Base-by-base conservation (phyloP, 75 land plant species). In the Larix kaempferi region DNA sequence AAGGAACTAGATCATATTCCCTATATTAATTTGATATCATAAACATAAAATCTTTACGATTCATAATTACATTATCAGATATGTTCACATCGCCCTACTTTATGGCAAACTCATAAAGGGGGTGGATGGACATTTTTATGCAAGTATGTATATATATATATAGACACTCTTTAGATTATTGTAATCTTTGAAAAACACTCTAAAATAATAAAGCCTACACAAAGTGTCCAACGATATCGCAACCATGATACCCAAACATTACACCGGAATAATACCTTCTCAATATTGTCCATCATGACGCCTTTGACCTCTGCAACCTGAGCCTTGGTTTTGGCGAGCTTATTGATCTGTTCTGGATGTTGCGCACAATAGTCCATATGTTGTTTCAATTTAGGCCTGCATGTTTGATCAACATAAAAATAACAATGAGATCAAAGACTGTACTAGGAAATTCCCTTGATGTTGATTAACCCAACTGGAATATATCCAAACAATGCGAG, bases 201-300 rank as follows among this genome's bases (percentile, higher is more conserved):
- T 49, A 49, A 11, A 49, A 49, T 49, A 49, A 49, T 49, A 49
- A 49, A 49, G 11, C 11, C 12, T 49, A 10, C 11, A 10, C 13
- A 10, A 49, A 49, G 54, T 49, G 54, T 49, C 54, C 54, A 10
- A 49, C 10, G 54, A 49, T 49, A 49, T 49, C 11, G 54, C 54
- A 49, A 49, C 54, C 54, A 49, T 49, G 12, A 49, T 49, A 49
- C 12, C 54, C 10, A 49, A 49, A 49, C 12, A 49, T 49, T 67
- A 67, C 49, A 67, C 4, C 13, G 29, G 12, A 67, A 21, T 41
- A 21, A 39, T 78, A 92, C 94, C 90, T 92, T 90, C 39, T 92
- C 94, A 76, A 92, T 92, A 76, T 92, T 92, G 57, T 92, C 94
- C 92, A 90, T 90, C 92, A 92, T 92, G 59, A 92, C 87, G 44